phyloP scores from a whole-genome alignment of 2,329 filamentous ascomycete species.

The Paracoccidioides lutzii region DNA sequence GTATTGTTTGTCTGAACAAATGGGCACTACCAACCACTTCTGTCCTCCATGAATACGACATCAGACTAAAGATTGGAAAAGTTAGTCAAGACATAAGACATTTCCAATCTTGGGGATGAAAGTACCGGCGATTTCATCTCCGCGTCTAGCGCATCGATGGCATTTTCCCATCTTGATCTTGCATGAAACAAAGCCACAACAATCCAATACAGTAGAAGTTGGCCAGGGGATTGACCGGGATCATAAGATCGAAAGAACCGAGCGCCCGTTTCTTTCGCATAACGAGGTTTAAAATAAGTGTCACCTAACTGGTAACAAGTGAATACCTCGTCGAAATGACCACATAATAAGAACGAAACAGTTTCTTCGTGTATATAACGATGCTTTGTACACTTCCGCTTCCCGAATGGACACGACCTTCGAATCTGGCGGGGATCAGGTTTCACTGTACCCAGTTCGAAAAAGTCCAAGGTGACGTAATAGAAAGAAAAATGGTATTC shows the following conservation, averaged over 20 bases:
- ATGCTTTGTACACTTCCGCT: not conserved
- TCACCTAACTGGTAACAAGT: constrained; percentile 6
- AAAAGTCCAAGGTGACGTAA: constrained; percentile 2
- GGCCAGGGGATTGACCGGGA: constrained; percentile 3
- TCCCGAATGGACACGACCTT: constrained; percentile 4
- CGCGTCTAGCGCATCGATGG: constrained; percentile 4
- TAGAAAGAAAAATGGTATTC: constrained; percentile 8
- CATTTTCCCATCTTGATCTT: constrained; percentile 5
- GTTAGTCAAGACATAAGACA: not conserved
- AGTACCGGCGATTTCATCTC: constrained; percentile 6
- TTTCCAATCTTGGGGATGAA: not conserved
- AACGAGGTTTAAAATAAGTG: constrained; percentile 4
- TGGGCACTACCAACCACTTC: constrained; percentile 2
- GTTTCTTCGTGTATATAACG: constrained; percentile 7
- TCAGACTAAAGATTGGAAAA: not conserved
- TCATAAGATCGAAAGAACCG: constrained; percentile 2
- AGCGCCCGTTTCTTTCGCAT: not conserved
- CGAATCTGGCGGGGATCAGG: constrained; percentile 4
- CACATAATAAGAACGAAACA: constrained; percentile 4
- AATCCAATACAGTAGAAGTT: constrained; percentile 6
- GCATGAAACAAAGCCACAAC: constrained; percentile 5
- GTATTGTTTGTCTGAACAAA: not conserved
- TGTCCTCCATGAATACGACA: constrained; percentile 5
- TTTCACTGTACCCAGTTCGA: constrained; percentile 3
- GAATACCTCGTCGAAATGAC: constrained; percentile 3